Evolutionary conservation across 169 alveolate genomes (phyloP).

Genomic region (Babesia bigemina): DNA sequence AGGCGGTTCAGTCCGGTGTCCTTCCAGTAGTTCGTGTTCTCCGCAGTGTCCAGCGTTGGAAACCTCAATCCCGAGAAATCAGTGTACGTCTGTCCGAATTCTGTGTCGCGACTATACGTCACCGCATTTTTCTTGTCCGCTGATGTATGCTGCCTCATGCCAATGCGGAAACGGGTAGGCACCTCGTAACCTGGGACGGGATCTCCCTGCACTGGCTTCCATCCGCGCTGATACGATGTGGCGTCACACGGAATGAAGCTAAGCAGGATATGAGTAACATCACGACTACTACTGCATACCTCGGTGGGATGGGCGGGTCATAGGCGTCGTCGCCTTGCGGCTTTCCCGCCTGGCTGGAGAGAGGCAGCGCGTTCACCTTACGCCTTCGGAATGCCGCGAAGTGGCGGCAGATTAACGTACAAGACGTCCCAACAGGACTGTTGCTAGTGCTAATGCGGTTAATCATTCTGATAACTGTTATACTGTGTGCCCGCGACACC

Average conservation of each 20-base stretch:
- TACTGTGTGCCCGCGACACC: too few species aligned
- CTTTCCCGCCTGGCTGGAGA: background rate
- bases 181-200: slow-evolving; percentile 57
- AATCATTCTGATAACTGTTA: background rate
- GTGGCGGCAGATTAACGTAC: slow-evolving; percentile 5
- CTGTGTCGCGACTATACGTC: slow-evolving; percentile 73
- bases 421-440: background rate
- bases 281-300: background rate
- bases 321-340: slow-evolving; percentile 9
- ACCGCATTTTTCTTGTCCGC: slow-evolving; percentile 46
- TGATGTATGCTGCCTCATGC: slow-evolving; percentile 50
- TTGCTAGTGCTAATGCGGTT: background rate
- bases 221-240: slow-evolving; percentile 16
- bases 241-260: slow-evolving; percentile 38
- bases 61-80: slow-evolving; percentile 77
- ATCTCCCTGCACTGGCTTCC: slow-evolving; percentile 48
- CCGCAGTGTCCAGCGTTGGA: slow-evolving; percentile 83
- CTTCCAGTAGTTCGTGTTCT: slow-evolving; percentile 82
- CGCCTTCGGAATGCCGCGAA: background rate
- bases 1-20: slow-evolving; percentile 84
- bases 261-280: background rate
- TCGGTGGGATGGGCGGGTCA: slow-evolving; percentile 59
- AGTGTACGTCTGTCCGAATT: slow-evolving; percentile 53
- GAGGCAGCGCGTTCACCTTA: background rate
- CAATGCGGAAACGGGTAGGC: slow-evolving; percentile 60